These are phyloP conservation scores for Sesbania bispinosa DNA, from an alignment of 306 rosid species.

Conservation along the genomic window DNA sequence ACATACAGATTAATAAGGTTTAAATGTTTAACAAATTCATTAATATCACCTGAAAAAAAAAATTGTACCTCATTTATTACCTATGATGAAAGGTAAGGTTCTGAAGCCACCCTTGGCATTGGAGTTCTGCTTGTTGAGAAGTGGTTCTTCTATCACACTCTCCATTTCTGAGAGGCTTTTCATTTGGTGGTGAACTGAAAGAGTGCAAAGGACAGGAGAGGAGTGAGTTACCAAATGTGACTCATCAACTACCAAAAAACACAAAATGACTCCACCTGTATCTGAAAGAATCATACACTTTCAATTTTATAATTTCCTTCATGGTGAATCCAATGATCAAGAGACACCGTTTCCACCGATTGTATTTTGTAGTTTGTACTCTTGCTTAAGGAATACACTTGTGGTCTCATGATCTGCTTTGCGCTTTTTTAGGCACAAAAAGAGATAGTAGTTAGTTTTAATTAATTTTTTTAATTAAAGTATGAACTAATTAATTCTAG, in stretches of 20 bases:
- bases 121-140: not conserved
- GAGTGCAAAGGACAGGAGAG: not conserved
- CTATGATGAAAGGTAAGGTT: slow-evolving; percentile 37
- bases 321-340: not conserved
- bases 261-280: not conserved
- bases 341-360: not conserved
- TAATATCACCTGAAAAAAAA: too few species aligned
- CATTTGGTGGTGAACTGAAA: not conserved
- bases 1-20: not conserved
- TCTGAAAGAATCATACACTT: not conserved
- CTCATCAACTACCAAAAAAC: too few species aligned
- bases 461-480: too few species aligned
- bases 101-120: slow-evolving; percentile 29
- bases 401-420: too few species aligned
- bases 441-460: too few species aligned
- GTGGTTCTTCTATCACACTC: slow-evolving; percentile 19
- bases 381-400: not conserved
- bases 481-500: too few species aligned
- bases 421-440: too few species aligned
- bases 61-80: too few species aligned
- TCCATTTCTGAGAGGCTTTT: too few species aligned
- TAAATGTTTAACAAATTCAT: not conserved
- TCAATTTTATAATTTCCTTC: not conserved
- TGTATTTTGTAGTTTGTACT: too few species aligned
- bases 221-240: too few species aligned